A percentile compares a stretch with the other conserved stretches of the same genome.
phyloP scores from a whole-genome alignment of 331 rosid species.

The Quercus phellos region DNA sequence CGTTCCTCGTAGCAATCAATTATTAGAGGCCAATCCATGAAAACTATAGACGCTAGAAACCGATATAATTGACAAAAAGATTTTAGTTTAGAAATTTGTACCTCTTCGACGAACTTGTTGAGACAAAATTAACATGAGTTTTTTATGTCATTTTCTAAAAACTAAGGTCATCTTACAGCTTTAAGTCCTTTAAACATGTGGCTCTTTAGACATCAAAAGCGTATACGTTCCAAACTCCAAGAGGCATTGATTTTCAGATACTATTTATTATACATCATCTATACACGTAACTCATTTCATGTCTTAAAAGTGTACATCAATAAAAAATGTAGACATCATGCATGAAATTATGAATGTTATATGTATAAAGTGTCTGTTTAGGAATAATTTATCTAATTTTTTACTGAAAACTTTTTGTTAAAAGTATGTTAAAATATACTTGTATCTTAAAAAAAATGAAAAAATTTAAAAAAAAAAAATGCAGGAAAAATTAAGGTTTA shows the following conservation, averaged over 20 bases:
- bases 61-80: not conserved
- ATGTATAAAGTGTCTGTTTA: too few relatives aligned
- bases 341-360: too few relatives aligned
- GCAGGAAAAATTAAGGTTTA: too few relatives aligned
- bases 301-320: too few relatives aligned
- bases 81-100: not conserved
- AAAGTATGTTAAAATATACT: fast-evolving
- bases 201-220: not conserved
- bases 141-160: not conserved
- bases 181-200: not conserved
- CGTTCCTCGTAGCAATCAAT: not conserved
- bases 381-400: too few relatives aligned
- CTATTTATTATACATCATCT: too few relatives aligned
- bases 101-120: not conserved
- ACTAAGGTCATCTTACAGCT: not conserved
- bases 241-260: too few relatives aligned
- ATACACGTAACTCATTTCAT: too few relatives aligned
- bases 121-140: not conserved
- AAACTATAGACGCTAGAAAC: not conserved
- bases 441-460: fast-evolving
- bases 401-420: fast-evolving
- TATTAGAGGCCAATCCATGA: not conserved
- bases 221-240: not conserved
- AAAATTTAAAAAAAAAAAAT: too few relatives aligned
- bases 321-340: too few relatives aligned